These are phyloP conservation scores for Alternaria sp. DNA, from an alignment of 2,329 filamentous ascomycete genomes.

Conservation along the genomic window DNA sequence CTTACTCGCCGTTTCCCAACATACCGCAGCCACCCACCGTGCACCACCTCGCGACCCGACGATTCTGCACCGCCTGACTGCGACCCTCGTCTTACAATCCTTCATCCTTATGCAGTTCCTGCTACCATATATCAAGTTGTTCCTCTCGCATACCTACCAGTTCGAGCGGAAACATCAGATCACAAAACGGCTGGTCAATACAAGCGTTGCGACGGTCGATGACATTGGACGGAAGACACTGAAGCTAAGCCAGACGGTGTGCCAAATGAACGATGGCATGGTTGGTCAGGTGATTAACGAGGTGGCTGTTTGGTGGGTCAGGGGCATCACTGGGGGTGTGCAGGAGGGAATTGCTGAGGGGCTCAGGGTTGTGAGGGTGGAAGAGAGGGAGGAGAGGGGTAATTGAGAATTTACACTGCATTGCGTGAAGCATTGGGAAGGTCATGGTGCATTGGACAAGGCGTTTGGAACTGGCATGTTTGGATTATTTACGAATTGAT, in stretches of 20 bases:
- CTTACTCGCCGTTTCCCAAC: slow-evolving; percentile 22
- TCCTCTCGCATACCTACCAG: slow-evolving; percentile 63
- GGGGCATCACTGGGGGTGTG: slow-evolving; percentile 71
- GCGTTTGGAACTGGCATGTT: not conserved
- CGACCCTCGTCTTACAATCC: slow-evolving; percentile 64
- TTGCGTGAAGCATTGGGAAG: not conserved
- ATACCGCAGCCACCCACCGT: slow-evolving; percentile 11
- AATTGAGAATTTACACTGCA: not conserved
- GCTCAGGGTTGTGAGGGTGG: slow-evolving; percentile 55
- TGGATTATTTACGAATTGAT: not conserved
- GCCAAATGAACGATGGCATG: slow-evolving; percentile 69
- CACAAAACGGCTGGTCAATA: slow-evolving; percentile 64
- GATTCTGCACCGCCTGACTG: slow-evolving; percentile 66
- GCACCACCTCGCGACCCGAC: slow-evolving; percentile 49
- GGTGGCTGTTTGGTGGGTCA: slow-evolving; percentile 67
- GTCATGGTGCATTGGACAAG: no score
- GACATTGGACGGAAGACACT: slow-evolving; percentile 62
- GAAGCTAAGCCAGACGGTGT: slow-evolving; percentile 63
- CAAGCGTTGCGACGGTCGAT: slow-evolving; percentile 63
- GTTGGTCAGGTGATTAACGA: slow-evolving; percentile 67
- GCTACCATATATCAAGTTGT: slow-evolving; percentile 66
- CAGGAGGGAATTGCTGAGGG: slow-evolving; percentile 69
- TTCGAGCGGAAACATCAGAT: slow-evolving; percentile 74
- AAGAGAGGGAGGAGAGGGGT: slow-evolving; percentile 8
- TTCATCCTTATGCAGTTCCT: slow-evolving; percentile 69